Percentiles rank a stretch among this genome's conserved stretches.
phyloP scores from a whole-genome alignment of 2,329 filamentous ascomycete genomes.

The Colletotrichum chlorophyti region DNA sequence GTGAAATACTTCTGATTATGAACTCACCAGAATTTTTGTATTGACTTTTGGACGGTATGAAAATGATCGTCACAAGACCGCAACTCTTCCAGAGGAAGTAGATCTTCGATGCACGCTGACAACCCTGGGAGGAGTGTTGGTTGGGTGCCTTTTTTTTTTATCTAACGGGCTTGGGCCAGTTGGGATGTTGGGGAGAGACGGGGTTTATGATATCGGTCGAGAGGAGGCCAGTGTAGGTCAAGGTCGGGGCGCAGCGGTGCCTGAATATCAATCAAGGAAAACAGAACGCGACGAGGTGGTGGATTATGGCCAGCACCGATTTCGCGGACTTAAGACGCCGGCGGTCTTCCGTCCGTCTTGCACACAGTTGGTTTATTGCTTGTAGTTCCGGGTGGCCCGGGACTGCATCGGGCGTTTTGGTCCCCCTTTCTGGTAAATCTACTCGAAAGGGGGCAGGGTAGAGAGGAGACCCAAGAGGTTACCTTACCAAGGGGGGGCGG shows the following conservation, averaged over 20 bases:
- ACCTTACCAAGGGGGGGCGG: not conserved
- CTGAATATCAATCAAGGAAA: constrained; percentile 10
- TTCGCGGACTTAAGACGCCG: constrained; percentile 23
- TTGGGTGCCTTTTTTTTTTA: too few species aligned
- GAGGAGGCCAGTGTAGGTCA: constrained; percentile 9
- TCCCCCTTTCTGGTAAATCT: not conserved
- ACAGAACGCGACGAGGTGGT: not conserved
- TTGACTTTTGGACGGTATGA: too few species aligned
- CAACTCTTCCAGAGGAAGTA: too few species aligned
- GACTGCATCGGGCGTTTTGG: constrained; percentile 7
- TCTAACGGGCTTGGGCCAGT: too few species aligned
- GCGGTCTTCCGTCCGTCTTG: too few species aligned
- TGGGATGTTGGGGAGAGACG: not conserved
- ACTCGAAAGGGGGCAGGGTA: too few species aligned
- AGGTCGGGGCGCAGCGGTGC: constrained; percentile 15
- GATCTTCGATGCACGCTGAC: too few species aligned
- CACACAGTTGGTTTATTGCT: too few species aligned
- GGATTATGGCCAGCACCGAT: constrained; percentile 1
- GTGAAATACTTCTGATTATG: too few species aligned
- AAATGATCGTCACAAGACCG: too few species aligned
- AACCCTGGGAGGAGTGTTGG: too few species aligned
- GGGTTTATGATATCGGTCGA: constrained; percentile 5
- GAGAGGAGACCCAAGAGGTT: too few species aligned
- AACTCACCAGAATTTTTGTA: constrained; percentile 13
- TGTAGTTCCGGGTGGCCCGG: constrained; percentile 20